Conservation (phyloP, 768 basidiomycete genomes). For the Rhodotorula kratochvilovae region DNA sequence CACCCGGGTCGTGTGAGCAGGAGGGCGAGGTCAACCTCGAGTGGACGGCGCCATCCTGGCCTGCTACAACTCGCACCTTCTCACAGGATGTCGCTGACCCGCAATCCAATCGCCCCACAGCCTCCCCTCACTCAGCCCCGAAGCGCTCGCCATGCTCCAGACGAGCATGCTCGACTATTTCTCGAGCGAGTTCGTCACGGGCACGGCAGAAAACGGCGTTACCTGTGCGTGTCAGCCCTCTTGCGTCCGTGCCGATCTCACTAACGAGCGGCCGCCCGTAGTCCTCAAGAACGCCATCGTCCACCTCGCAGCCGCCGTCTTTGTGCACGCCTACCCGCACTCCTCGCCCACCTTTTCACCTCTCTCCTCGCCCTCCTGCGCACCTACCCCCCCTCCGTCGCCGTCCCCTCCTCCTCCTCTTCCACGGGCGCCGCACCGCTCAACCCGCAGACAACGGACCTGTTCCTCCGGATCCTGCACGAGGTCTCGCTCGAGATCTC, state of each 20-base stretch:
- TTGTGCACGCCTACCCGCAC: constrained; percentile 76
- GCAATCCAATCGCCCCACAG: neutral
- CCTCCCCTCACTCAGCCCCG: constrained; percentile 24
- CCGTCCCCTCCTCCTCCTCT: constrained; percentile 49
- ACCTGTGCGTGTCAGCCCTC: constrained; percentile 32
- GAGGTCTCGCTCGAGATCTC: constrained; percentile 98
- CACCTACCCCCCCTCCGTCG: constrained; percentile 48
- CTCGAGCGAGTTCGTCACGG: constrained; percentile 33
- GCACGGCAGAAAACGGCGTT: constrained; percentile 35
- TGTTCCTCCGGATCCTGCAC: constrained; percentile 84
- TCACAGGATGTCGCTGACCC: too few species aligned
- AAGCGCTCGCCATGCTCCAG: constrained; percentile 33
- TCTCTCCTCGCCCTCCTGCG: constrained; percentile 71
- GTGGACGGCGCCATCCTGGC: too few species aligned
- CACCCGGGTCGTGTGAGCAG: too few species aligned
- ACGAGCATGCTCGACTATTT: constrained; percentile 36
- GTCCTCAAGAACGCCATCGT: constrained; percentile 53
- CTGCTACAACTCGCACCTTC: too few species aligned
- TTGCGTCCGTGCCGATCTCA: neutral
- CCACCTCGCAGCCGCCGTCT: constrained; percentile 80
- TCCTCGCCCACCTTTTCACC: constrained; percentile 81
- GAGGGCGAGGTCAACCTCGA: too few species aligned
- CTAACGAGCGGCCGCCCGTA: neutral
- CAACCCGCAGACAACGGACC: constrained; percentile 77
- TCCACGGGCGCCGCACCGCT: constrained; percentile 55